Percentiles rank a stretch among this genome's conserved stretches.
Evolutionary conservation across 768 basidiomycete genomes (phyloP).

Genomic region (Lepiota brunneoincarnata): DNA sequence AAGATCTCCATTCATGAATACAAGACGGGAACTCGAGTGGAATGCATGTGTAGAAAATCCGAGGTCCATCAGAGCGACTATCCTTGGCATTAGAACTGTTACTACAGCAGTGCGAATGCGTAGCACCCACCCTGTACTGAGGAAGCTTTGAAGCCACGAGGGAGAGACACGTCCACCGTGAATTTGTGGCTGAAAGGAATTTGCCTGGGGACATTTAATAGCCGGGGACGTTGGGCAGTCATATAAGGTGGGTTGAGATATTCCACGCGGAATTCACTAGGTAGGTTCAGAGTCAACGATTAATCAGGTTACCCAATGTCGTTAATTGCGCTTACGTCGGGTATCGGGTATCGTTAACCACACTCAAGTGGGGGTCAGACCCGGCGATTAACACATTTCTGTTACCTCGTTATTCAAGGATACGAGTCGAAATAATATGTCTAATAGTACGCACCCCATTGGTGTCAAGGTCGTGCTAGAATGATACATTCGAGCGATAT

Average conservation of each 20-base stretch:
- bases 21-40: background rate
- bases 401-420: background rate
- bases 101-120: too few relatives aligned
- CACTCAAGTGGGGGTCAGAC: slow-evolving; percentile 40
- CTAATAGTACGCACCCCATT: slow-evolving; percentile 42
- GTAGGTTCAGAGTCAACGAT: background rate
- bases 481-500: slow-evolving; percentile 60
- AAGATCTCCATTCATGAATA: too few relatives aligned
- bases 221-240: slow-evolving; percentile 29
- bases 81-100: too few relatives aligned
- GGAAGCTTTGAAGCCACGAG: too few relatives aligned
- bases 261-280: too few relatives aligned
- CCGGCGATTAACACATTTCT: slow-evolving; percentile 35
- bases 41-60: background rate
- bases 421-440: slow-evolving; percentile 13
- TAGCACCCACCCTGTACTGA: slow-evolving; percentile 29
- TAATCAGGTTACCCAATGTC: too few relatives aligned
- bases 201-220: slow-evolving; percentile 31
- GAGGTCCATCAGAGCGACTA: too few relatives aligned
- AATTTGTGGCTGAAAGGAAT: slow-evolving; percentile 35
- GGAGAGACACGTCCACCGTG: too few relatives aligned
- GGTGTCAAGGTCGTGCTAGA: slow-evolving; percentile 55
- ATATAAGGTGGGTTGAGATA: slow-evolving; percentile 41
- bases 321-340: slow-evolving; percentile 18
- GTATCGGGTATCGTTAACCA: slow-evolving; percentile 25